These are phyloP conservation scores for Leucosporidium creatinivorum DNA, from an alignment of 768 basidiomycete genomes.

Conservation along the genomic window DNA sequence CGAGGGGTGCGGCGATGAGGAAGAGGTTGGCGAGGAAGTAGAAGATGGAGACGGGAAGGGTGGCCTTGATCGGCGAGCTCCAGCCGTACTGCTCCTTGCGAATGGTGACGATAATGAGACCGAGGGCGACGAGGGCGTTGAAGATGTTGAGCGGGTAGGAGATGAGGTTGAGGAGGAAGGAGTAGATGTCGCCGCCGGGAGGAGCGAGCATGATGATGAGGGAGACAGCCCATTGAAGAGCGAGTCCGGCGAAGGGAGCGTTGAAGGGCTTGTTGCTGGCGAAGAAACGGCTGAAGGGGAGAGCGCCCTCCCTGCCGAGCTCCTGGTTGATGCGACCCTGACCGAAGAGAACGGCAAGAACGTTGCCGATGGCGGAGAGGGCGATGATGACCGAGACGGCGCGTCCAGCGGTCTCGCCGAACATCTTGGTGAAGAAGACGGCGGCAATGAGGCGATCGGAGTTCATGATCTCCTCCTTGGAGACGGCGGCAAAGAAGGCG, in stretches of 20 bases:
- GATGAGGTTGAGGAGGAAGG: slow-evolving; percentile 35
- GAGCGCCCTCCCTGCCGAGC: slow-evolving; percentile 37
- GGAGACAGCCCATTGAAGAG: slow-evolving; percentile 31
- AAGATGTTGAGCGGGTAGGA: slow-evolving; percentile 36
- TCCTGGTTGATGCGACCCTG: slow-evolving; percentile 33
- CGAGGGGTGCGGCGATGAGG: slow-evolving; percentile 34
- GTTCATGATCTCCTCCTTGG: slow-evolving; percentile 15
- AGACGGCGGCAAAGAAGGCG: slow-evolving; percentile 32
- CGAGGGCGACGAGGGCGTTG: slow-evolving; percentile 34
- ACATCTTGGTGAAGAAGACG: slow-evolving; percentile 26
- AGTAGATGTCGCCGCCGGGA: slow-evolving; percentile 36
- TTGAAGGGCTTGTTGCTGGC: slow-evolving; percentile 38
- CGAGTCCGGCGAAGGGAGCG: slow-evolving; percentile 36
- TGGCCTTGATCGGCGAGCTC: slow-evolving; percentile 24
- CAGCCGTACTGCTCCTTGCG: slow-evolving; percentile 17
- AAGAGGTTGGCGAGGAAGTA: slow-evolving; percentile 38
- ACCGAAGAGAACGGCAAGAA: slow-evolving; percentile 24
- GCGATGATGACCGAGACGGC: slow-evolving; percentile 29
- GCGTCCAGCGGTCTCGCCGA: slow-evolving; percentile 13
- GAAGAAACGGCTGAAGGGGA: slow-evolving; percentile 37
- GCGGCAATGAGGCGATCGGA: slow-evolving; percentile 23
- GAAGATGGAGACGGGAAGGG: slow-evolving; percentile 29
- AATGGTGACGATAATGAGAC: slow-evolving; percentile 29
- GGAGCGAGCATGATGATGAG: slow-evolving; percentile 34
- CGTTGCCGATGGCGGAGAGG: slow-evolving; percentile 31